Percentiles rank a stretch among this genome's conserved stretches.
Conservation (phyloP, 306 rosid species). For the Citrullus mucosospermus region DNA sequence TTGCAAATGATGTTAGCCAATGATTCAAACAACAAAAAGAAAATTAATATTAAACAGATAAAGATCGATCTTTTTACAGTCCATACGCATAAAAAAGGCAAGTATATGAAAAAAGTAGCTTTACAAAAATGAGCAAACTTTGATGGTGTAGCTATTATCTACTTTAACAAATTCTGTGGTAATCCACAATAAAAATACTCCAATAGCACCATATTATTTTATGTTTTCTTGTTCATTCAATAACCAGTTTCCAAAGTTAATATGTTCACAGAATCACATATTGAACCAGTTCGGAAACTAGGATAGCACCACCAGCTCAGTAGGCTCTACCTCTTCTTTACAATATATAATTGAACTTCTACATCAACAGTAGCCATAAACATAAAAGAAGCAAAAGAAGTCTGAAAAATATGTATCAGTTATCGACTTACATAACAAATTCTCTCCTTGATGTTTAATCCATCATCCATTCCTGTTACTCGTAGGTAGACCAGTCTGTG, state of each 20-base stretch:
- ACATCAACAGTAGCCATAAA: not conserved
- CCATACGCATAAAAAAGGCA: not conserved
- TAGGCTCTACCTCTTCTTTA: not conserved
- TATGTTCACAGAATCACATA: not conserved
- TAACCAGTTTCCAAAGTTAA: not conserved
- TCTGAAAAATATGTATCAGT: not conserved
- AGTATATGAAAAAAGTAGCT: not conserved
- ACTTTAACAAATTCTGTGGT: not conserved
- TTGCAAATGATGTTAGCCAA: not conserved
- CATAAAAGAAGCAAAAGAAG: not conserved
- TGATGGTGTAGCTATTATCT: not conserved
- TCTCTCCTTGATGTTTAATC: slow-evolving; percentile 73
- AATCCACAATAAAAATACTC: not conserved
- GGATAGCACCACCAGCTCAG: not conserved
- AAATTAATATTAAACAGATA: not conserved
- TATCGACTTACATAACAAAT: slow-evolving; percentile 65
- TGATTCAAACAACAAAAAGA: not conserved
- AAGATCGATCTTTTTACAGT: not conserved
- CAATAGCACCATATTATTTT: not conserved
- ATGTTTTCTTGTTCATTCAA: not conserved
- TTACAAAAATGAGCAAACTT: not conserved
- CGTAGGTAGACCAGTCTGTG: slow-evolving; percentile 82
- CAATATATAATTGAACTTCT: not conserved
- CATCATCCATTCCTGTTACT: slow-evolving; percentile 92
- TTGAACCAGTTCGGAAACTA: not conserved